Conservation (phyloP, 192 early-diverging fungal species). For the Funneliformis mosseae region DNA sequence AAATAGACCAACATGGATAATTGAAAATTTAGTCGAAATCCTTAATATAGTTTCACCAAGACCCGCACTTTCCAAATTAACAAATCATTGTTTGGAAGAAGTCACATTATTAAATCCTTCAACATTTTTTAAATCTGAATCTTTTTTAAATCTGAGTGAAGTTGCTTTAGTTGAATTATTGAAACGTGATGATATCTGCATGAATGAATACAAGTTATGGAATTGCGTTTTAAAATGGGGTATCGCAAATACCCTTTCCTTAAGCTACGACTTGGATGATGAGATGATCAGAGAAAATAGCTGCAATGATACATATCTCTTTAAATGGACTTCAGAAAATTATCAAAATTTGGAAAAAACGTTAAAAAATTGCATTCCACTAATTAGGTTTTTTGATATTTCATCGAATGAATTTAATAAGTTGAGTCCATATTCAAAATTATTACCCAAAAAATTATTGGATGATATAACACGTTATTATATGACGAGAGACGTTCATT, state of each 20-base stretch:
- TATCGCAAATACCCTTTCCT: neutral
- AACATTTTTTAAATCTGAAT: conserved; percentile 8
- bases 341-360: conserved; percentile 17
- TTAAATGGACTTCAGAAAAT: conserved; percentile 2
- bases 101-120: neutral
- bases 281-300: neutral
- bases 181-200: conserved; percentile 18
- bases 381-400: conserved; percentile 18
- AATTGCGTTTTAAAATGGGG: conserved; percentile 11
- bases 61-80: neutral
- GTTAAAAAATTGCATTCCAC: conserved; percentile 5
- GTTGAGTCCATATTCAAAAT: neutral
- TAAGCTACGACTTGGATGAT: neutral
- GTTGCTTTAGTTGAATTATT: neutral
- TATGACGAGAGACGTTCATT: neutral
- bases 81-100: conserved; percentile 6
- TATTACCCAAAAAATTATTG: conserved; percentile 1
- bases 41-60: neutral
- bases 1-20: neutral
- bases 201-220: conserved; percentile 9
- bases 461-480: neutral
- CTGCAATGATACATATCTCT: neutral
- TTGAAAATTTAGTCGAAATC: neutral
- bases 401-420: neutral
- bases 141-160: conserved; percentile 9